A percentile compares a stretch with the other conserved stretches of the same genome.
These are phyloP conservation scores for Nemania sp. DNA, from an alignment of 2,329 filamentous ascomycete genomes.

Conservation along the genomic window DNA sequence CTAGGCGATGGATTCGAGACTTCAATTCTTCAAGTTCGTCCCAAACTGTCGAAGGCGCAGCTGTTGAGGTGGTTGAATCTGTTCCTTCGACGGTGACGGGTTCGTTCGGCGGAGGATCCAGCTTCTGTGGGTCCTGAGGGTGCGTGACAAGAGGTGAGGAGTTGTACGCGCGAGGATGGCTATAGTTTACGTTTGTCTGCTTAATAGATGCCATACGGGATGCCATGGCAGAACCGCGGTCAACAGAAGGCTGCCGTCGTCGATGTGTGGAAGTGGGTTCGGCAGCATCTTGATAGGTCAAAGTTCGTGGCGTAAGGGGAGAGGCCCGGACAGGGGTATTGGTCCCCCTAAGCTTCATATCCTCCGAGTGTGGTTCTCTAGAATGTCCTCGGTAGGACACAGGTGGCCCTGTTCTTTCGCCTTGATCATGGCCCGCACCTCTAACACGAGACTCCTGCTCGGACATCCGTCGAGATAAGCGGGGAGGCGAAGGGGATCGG, in stretches of 20 bases:
- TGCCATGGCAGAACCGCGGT: slow-evolving; percentile 46
- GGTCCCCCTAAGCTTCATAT: slow-evolving; percentile 44
- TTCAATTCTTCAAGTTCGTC: slow-evolving; percentile 96
- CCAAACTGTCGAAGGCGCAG: slow-evolving; percentile 92
- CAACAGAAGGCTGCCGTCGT: slow-evolving; percentile 53
- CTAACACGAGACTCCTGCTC: slow-evolving; percentile 55
- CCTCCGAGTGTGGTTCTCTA: slow-evolving; percentile 48
- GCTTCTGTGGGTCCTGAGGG: slow-evolving; percentile 43
- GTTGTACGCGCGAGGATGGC: slow-evolving; percentile 54
- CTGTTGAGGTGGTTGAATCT: slow-evolving; percentile 86
- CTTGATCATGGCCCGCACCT: slow-evolving; percentile 47
- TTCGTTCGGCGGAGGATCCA: slow-evolving; percentile 44
- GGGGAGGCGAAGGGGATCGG: slow-evolving; percentile 55
- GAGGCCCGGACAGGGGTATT: slow-evolving; percentile 46
- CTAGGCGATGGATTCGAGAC: slow-evolving; percentile 85
- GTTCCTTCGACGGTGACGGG: slow-evolving; percentile 64
- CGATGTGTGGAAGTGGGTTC: slow-evolving; percentile 36
- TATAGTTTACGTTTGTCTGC: slow-evolving; percentile 42
- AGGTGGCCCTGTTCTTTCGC: slow-evolving; percentile 46
- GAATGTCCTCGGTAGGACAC: slow-evolving; percentile 48
- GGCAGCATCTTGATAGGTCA: slow-evolving; percentile 50
- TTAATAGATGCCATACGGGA: slow-evolving; percentile 52
- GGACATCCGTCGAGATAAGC: slow-evolving; percentile 56
- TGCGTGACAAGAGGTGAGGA: slow-evolving; percentile 63
- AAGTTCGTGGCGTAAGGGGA: slow-evolving; percentile 54